phyloP scores from a whole-genome alignment of 768 basidiomycete genomes.

The Zangia roseola region DNA sequence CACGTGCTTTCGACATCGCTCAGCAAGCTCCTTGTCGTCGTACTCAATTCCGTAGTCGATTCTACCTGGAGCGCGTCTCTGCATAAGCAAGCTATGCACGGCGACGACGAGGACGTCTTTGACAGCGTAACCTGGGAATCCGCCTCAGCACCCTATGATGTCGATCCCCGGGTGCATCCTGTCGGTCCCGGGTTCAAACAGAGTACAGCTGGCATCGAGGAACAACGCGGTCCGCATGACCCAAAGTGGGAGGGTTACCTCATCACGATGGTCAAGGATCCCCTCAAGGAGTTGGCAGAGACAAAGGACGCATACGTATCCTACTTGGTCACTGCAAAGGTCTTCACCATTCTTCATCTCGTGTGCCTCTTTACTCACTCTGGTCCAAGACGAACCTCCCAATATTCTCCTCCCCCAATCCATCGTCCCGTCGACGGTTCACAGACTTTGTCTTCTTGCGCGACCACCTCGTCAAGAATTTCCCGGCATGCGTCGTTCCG shows the following conservation, averaged over 20 bases:
- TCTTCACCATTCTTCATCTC: slow-evolving; percentile 33
- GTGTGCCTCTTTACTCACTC: slow-evolving; percentile 9
- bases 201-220: slow-evolving; percentile 68
- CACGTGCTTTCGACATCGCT: slow-evolving; percentile 24
- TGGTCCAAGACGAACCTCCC: slow-evolving; percentile 78
- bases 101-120: slow-evolving; percentile 87
- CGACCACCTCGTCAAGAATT: slow-evolving; percentile 85
- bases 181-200: slow-evolving; percentile 79
- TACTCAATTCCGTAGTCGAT: neutral
- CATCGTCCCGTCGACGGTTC: slow-evolving; percentile 83
- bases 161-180: slow-evolving; percentile 37
- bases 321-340: slow-evolving; percentile 88
- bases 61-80: neutral
- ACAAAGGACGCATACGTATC: slow-evolving; percentile 98
- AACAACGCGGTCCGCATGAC: slow-evolving; percentile 65
- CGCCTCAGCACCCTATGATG: slow-evolving; percentile 56
- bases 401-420: slow-evolving; percentile 74
- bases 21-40: neutral
- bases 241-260: slow-evolving; percentile 92
- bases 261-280: slow-evolving; percentile 82
- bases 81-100: slow-evolving; percentile 53
- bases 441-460: slow-evolving; percentile 96
- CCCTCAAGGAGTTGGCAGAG: slow-evolving; percentile 93
- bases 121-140: slow-evolving; percentile 92
- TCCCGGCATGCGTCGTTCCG: slow-evolving; percentile 97